Percentiles rank a stretch among this genome's conserved stretches.
These are phyloP conservation scores for Mycena venus DNA, from an alignment of 768 basidiomycete species.

Conservation along the genomic window DNA sequence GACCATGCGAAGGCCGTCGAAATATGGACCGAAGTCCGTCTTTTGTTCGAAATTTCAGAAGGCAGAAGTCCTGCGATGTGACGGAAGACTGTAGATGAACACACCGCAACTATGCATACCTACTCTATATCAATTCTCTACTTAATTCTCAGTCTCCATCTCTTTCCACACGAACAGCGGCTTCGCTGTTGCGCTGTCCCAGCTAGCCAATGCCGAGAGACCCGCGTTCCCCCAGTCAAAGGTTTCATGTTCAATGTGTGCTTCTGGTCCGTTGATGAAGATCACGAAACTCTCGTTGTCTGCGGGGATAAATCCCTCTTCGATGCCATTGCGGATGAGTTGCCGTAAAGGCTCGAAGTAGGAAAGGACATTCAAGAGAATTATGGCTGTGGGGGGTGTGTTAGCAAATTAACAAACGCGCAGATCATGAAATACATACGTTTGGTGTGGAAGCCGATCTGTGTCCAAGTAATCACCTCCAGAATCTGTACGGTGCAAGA, in stretches of 20 bases:
- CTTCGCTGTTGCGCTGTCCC: slow-evolving; percentile 54
- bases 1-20: neutral
- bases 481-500: slow-evolving; percentile 64
- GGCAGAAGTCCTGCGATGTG: neutral
- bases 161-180: slow-evolving; percentile 66
- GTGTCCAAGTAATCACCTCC: slow-evolving; percentile 96
- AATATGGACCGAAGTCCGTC: neutral
- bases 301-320: slow-evolving; percentile 81
- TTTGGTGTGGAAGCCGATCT: slow-evolving; percentile 88
- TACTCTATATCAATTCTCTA: slow-evolving; percentile 24
- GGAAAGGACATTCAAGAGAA: slow-evolving; percentile 87
- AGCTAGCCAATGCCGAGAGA: slow-evolving; percentile 71
- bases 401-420: neutral
- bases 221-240: slow-evolving; percentile 88
- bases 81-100: neutral
- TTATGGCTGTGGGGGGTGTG: slow-evolving; percentile 68
- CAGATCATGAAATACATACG: slow-evolving; percentile 57
- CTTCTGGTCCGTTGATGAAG: slow-evolving; percentile 83
- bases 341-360: slow-evolving; percentile 87
- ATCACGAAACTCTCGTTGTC: slow-evolving; percentile 72
- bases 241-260: slow-evolving; percentile 61
- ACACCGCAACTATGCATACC: neutral
- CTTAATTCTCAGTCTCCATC: slow-evolving; percentile 41
- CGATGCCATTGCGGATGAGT: slow-evolving; percentile 76
- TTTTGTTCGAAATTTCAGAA: neutral